A percentile compares a stretch with the other conserved stretches of the same genome.
These are phyloP conservation scores for Eimeria necatrix DNA, from an alignment of 169 alveolate genomes.

Conservation along the genomic window DNA sequence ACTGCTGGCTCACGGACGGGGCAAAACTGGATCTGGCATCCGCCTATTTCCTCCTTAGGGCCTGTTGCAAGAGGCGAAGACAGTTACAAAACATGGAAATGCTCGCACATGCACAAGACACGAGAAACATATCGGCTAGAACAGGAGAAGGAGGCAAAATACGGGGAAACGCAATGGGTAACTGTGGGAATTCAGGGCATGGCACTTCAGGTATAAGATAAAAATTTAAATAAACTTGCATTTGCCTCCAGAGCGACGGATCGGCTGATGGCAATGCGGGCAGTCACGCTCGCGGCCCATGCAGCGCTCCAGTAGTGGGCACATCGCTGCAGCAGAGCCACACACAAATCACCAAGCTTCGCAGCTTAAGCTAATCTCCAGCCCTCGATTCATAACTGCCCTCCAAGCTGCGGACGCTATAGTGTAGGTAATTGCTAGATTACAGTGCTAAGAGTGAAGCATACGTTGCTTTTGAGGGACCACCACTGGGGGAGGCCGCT, in stretches of 20 bases:
- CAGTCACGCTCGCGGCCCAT: slow-evolving; percentile 72
- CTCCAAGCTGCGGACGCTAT: no score
- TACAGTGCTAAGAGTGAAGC: neutral
- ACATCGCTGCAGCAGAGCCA: slow-evolving; percentile 64
- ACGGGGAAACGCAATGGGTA: neutral
- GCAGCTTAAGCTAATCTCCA: neutral
- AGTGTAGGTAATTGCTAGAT: no score
- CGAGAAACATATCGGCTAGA: neutral
- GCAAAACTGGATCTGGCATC: slow-evolving; percentile 66
- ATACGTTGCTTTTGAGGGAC: slow-evolving; percentile 64
- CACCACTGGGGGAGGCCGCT: slow-evolving; percentile 45
- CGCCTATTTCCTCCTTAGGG: slow-evolving; percentile 58
- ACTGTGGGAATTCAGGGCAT: neutral
- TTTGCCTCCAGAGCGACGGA: slow-evolving; percentile 68
- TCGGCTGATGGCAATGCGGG: slow-evolving; percentile 73
- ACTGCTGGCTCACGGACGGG: slow-evolving; percentile 55
- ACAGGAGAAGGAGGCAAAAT: neutral
- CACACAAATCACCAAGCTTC: neutral
- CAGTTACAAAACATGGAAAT: neutral
- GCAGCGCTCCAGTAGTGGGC: slow-evolving; percentile 68
- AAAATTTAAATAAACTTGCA: neutral
- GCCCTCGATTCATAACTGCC: no score
- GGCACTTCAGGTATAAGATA: neutral
- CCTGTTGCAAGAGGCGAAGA: slow-evolving; percentile 20
- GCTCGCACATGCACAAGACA: no score